These are phyloP conservation scores for Arthroderma sp. DNA, from an alignment of 2,329 filamentous ascomycete species.

Conservation along the genomic window DNA sequence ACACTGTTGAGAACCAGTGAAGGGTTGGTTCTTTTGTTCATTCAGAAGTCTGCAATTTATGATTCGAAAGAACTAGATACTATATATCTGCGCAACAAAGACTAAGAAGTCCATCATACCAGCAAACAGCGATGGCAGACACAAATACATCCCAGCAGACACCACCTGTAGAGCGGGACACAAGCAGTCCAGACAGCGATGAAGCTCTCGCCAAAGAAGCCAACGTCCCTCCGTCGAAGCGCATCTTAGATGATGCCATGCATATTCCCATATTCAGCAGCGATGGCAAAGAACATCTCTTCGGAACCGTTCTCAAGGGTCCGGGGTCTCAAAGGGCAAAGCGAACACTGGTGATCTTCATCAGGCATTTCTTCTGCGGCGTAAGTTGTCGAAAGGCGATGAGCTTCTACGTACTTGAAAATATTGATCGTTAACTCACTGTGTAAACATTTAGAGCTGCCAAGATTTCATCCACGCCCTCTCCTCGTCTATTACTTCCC, in stretches of 20 bases:
- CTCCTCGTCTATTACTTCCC: slow-evolving; percentile 42
- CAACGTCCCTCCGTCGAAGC: slow-evolving; percentile 1
- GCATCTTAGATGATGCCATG: slow-evolving; percentile 8
- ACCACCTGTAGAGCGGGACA: too few species aligned
- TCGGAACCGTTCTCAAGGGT: slow-evolving; percentile 45
- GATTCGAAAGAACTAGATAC: too few species aligned
- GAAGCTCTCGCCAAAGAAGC: background rate
- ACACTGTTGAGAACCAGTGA: too few species aligned
- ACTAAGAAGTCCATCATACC: background rate
- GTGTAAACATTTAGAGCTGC: slow-evolving; percentile 46
- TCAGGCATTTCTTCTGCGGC: slow-evolving; percentile 70
- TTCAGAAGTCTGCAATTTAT: too few species aligned
- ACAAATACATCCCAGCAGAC: background rate
- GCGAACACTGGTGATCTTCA: slow-evolving; percentile 56
- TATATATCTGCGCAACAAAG: too few species aligned
- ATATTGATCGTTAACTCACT: slow-evolving; percentile 1
- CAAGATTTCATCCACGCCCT: slow-evolving; percentile 59
- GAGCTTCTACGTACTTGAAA: background rate
- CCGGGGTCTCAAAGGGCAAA: slow-evolving; percentile 21
- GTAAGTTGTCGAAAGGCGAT: slow-evolving; percentile 36
- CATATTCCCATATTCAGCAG: slow-evolving; percentile 40
- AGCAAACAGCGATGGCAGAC: background rate
- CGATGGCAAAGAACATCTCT: slow-evolving; percentile 46
- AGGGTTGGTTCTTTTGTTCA: too few species aligned
- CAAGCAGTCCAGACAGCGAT: too few species aligned